phyloP scores from a whole-genome alignment of 345 rosid species.

The Aquilaria yunnanensis region DNA sequence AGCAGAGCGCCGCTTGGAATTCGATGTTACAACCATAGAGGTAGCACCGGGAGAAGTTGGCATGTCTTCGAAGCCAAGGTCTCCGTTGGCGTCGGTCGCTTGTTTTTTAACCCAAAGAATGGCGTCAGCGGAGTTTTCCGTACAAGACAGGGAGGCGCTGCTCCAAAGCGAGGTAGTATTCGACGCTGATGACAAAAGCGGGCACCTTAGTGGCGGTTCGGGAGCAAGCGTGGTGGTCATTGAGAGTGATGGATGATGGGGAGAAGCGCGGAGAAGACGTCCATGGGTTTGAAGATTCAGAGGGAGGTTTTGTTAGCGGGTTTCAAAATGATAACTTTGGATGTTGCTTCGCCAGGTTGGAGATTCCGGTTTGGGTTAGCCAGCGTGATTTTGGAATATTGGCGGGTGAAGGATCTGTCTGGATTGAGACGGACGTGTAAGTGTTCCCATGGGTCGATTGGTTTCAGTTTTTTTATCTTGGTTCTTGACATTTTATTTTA shows the following conservation, averaged over 20 bases:
- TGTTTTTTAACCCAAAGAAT: background rate
- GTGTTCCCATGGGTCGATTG: too few relatives aligned
- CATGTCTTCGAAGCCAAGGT: background rate
- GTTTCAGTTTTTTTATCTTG: too few relatives aligned
- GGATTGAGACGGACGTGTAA: too few relatives aligned
- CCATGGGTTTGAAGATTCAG: background rate
- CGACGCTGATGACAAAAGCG: background rate
- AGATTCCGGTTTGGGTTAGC: background rate
- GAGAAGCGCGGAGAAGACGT: background rate
- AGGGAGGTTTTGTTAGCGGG: background rate
- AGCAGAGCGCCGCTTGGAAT: background rate
- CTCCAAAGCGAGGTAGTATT: background rate
- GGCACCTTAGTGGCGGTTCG: background rate
- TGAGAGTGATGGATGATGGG: background rate
- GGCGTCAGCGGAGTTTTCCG: background rate
- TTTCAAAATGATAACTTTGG: background rate
- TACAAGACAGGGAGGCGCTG: background rate
- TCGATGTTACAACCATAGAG: background rate
- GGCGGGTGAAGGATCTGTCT: too few relatives aligned
- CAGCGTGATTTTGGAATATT: too few relatives aligned
- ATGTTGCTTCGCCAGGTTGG: background rate
- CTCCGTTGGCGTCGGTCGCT: background rate
- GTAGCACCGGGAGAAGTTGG: background rate
- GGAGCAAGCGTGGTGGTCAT: background rate
- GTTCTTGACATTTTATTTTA: too few relatives aligned